phyloP scores from a whole-genome alignment of 768 basidiomycete genomes.

The Termitomyces eurrhizus region DNA sequence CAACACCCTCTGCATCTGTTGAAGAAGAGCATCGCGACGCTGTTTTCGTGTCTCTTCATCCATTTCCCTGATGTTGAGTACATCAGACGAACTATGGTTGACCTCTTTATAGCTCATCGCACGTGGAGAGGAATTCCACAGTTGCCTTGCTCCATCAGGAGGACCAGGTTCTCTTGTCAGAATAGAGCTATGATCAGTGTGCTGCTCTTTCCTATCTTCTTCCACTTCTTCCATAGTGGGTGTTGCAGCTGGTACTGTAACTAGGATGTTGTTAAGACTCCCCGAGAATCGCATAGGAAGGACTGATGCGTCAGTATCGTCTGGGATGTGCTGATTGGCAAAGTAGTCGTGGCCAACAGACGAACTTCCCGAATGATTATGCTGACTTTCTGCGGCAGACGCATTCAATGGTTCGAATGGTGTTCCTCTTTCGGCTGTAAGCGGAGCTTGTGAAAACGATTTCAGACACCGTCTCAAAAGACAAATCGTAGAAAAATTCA shows the following conservation, averaged over 20 bases:
- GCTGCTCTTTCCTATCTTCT: background rate
- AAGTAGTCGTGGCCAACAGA: background rate
- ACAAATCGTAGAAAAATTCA: background rate
- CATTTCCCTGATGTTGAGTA: background rate
- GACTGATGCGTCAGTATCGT: background rate
- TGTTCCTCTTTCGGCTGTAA: background rate
- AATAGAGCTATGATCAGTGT: background rate
- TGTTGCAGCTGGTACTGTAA: background rate
- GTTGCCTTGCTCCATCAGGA: background rate
- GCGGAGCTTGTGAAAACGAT: background rate
- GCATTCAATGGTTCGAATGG: background rate
- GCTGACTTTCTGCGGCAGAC: background rate
- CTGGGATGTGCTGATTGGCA: background rate
- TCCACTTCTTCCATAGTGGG: background rate
- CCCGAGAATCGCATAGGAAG: background rate
- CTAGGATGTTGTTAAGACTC: background rate
- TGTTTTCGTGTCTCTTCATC: slow-evolving; percentile 2
- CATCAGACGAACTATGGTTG: background rate
- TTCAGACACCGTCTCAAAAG: background rate
- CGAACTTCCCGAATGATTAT: background rate
- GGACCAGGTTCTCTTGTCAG: background rate
- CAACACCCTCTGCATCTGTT: slow-evolving; percentile 10
- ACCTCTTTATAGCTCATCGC: background rate
- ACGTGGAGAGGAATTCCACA: background rate
- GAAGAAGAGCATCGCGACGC: slow-evolving; percentile 7